A percentile compares a stretch with the other conserved stretches of the same genome.
Evolutionary conservation across 129 eudicot species (phyloP).

Genomic region (Ambrosia trifida): DNA sequence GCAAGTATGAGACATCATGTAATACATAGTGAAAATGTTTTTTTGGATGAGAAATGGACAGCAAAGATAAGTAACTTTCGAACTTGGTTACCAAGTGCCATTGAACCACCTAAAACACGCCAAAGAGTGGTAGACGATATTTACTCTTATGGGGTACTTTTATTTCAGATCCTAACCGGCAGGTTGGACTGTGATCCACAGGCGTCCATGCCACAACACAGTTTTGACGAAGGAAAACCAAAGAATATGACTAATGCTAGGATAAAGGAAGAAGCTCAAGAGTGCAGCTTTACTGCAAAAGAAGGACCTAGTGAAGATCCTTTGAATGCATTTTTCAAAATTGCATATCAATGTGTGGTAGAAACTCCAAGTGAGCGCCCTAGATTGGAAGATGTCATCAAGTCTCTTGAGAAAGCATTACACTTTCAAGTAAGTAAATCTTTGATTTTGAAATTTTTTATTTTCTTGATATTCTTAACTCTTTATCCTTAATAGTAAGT

Average conservation of each 20-base stretch:
- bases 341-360: background rate
- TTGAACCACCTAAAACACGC: background rate
- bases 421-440: background rate
- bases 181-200: background rate
- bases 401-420: conserved; percentile 1
- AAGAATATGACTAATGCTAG: background rate
- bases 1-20: background rate
- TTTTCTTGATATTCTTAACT: too few species aligned
- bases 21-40: background rate
- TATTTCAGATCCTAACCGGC: background rate
- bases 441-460: background rate
- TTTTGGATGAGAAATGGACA: background rate
- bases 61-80: conserved; percentile 3
- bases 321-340: background rate
- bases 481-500: too few species aligned
- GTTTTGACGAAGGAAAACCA: background rate
- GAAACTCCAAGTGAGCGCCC: background rate
- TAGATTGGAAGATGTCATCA: background rate
- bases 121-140: background rate
- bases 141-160: conserved; percentile 4
- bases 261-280: background rate
- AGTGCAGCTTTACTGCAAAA: background rate
- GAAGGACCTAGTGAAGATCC: background rate
- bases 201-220: background rate
- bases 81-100: background rate